Percentiles rank a stretch among this genome's conserved stretches.
phyloP scores from a whole-genome alignment of 1,284 basidiomycete genomes.

The Trichosporon coremiiforme region DNA sequence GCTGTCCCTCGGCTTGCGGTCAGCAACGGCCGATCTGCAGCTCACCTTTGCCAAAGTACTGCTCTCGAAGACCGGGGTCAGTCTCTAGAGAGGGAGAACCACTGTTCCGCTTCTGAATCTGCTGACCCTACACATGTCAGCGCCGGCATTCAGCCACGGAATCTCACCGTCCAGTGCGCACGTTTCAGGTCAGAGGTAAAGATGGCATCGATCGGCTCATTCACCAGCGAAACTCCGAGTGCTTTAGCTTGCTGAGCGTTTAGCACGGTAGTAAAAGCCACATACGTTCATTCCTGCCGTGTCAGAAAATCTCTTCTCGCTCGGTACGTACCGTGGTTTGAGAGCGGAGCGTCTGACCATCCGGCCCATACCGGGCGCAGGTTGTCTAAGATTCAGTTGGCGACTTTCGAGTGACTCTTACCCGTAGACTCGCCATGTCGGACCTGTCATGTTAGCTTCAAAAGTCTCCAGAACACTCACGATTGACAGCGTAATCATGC shows the following conservation, averaged over 20 bases:
- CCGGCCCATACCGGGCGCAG: conserved; percentile 70
- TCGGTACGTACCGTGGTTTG: conserved; percentile 70
- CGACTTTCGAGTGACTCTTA: conserved; percentile 49
- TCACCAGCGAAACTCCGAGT: conserved; percentile 66
- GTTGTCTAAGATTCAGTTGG: conserved; percentile 46
- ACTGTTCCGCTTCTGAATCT: conserved; percentile 49
- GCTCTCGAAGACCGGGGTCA: conserved; percentile 51
- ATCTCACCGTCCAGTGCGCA: conserved; percentile 60
- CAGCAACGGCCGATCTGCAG: neutral
- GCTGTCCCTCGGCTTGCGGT: conserved; percentile 45
- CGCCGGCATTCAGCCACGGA: neutral
- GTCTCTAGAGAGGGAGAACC: conserved; percentile 45
- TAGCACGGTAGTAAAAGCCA: neutral
- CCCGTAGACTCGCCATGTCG: conserved; percentile 79
- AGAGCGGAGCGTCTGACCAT: conserved; percentile 77
- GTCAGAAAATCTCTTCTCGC: conserved; percentile 14
- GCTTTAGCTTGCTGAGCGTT: conserved; percentile 74
- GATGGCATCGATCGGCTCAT: conserved; percentile 66
- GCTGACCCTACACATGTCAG: conserved; percentile 44
- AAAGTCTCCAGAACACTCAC: conserved; percentile 34
- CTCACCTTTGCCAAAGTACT: conserved; percentile 54
- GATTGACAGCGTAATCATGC: conserved; percentile 58
- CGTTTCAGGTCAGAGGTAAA: conserved; percentile 78
- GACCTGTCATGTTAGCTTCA: conserved; percentile 58
- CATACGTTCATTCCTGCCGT: conserved; percentile 66